A percentile compares a stretch with the other conserved stretches of the same genome.
These are phyloP conservation scores for Clonostachys solani DNA, from an alignment of 2,329 filamentous ascomycete species.

Conservation along the genomic window DNA sequence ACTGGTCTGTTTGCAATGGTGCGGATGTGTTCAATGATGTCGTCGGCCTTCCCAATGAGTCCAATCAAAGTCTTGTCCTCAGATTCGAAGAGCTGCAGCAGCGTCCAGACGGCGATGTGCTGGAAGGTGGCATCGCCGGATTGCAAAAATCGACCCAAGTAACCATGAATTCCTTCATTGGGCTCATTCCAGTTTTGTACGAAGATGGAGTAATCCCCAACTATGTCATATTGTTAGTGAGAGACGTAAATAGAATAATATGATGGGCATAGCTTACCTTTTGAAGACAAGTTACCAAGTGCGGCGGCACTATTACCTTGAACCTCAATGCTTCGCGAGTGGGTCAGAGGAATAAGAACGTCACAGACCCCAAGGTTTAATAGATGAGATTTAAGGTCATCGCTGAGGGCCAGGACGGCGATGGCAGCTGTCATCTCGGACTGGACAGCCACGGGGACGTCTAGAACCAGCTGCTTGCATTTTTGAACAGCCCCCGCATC, in stretches of 20 bases:
- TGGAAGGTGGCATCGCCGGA: slow-evolving; percentile 97
- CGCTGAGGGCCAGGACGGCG: slow-evolving; percentile 89
- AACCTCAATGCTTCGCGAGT: slow-evolving; percentile 94
- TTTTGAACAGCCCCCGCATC: slow-evolving; percentile 97
- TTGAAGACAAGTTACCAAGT: slow-evolving; percentile 91
- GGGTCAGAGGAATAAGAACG: slow-evolving; percentile 90
- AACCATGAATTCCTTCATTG: slow-evolving; percentile 91
- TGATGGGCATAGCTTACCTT: slow-evolving; percentile 58
- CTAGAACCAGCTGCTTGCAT: slow-evolving; percentile 93
- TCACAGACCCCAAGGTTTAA: slow-evolving; percentile 93
- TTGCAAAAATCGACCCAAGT: slow-evolving; percentile 85
- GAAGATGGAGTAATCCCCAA: slow-evolving; percentile 95
- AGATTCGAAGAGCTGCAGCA: slow-evolving; percentile 92
- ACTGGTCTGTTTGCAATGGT: slow-evolving; percentile 85
- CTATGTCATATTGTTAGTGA: slow-evolving; percentile 37
- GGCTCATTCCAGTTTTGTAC: slow-evolving; percentile 91
- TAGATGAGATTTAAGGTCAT: slow-evolving; percentile 90
- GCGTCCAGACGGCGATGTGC: slow-evolving; percentile 97
- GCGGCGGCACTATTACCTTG: slow-evolving; percentile 98
- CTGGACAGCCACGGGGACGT: slow-evolving; percentile 90
- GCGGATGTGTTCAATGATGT: slow-evolving; percentile 89
- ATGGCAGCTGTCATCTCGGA: slow-evolving; percentile 99
- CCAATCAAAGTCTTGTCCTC: slow-evolving; percentile 87
- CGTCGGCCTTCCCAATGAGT: slow-evolving; percentile 83
- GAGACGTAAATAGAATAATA: slow-evolving; percentile 1